Evolutionary conservation across 805 yeast species (phyloP), one percentile per base, ranked within the genome.

Genomic region (Cyberlindnera mycetangii): DNA sequence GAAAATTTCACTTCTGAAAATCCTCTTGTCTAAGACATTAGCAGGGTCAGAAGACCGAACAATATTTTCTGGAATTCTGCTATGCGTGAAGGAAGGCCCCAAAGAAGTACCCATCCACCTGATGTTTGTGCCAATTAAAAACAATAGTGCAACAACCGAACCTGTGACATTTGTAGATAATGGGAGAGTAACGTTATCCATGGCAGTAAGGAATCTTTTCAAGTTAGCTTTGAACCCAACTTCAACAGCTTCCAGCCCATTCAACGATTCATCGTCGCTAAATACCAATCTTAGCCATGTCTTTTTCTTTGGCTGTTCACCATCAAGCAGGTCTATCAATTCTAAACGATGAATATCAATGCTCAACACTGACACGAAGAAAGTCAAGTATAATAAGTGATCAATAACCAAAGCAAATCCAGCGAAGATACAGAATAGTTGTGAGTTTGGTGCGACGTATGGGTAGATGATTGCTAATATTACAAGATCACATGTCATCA

Each of bases 321-420:
- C 44, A 27, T 49, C 52, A 8, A 76, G 58, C 11, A 81, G 58
- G 48, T 81, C 88, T 14, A 75, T 75, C 15, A 83, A 68, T 52
- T 83, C 90, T 21, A 75, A 60, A 42, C 88, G 70, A 37, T 81
- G 74, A 24, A 81, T 65, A 64, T 88, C 95, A 31, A 87, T 75
- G 15, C 83, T 72, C 24, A 86, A 65, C 1, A 85, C 78, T 0
- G 89, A 79, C 1, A 81, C 67, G 47, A 85, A 76, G 60, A 71
- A 86, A 1, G 90, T 76, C 39, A 79, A 57, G 51, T 82, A 88
- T 31, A 87, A 64, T 5, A 74, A 45, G 56, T 79, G 84, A 50
- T 84, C 87, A 32, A 82, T 61, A 1, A 77, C 22, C n/a, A 85
- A 52, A 0, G 82, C 73, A 22, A 74, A 41, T 1, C 72, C 53